Base-by-base conservation (phyloP, 192 early-diverging fungal genomes). In the Dimargaris xerosporica region DNA sequence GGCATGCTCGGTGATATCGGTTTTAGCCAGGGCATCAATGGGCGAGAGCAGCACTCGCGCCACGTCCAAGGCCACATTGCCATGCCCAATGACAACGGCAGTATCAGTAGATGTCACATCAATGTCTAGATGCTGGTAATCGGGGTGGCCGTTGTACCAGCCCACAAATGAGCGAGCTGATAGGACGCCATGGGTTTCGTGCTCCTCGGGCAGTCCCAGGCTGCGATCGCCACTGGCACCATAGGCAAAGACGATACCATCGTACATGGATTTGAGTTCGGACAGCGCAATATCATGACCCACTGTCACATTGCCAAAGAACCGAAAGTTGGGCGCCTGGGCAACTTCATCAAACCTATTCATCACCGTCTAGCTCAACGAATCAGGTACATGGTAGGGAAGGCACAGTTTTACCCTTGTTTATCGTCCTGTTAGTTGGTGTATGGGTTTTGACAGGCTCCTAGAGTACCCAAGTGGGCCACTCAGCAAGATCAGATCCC, bases 61-160 rank as follows among this genome's bases (percentile, higher is more conserved):
- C 19, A 90, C 84, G 75, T 96, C 93, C 53, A 96, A 69, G 0
- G 92, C 92, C 0, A 98, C 93, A 64, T 98, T 98, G 0, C 96
- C 96, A 29, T 93, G 90, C 3, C 93, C 96, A 43, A 98, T 75
- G 1, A 96, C 75, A 0, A 92, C 82, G 0, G 87, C 87, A 0
- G 81, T 89, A 53, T 96, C 93, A 0, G 76, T 78, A 7, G 63
- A 65, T 21, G 71, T 62, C 31, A 94, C 70, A 67, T 91, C 87
- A 19, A 43, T 9, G 58, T 16, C 31, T 46, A 91, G 64, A 44
- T 81, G 63, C 53, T 78, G 77, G 41, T 81, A 78, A 16, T 79
- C 80, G 0, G 90, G 90, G 21, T 84, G 63, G 0, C 96, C 96
- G 69, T 98, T 98, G 65, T 96, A 95, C 88, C 93, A 98, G 39